Evolutionary conservation across 192 early-diverging fungal genomes (phyloP), one percentile per base, ranked within the genome.

Genomic region (Lobosporangium transversale): DNA sequence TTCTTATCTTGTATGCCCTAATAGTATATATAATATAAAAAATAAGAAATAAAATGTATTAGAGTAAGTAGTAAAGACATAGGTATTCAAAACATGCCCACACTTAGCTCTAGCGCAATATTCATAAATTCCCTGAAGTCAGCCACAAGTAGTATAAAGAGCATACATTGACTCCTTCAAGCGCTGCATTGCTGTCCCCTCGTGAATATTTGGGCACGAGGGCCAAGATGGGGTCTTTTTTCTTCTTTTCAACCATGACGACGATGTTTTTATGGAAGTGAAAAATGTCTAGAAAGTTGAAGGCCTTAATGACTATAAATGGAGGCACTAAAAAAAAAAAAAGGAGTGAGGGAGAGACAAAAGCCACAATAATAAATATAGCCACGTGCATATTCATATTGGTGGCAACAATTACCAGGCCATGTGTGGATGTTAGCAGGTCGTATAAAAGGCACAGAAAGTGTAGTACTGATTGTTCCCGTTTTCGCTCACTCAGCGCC

Each of bases 1-100:
- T 94, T 95, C 59, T 87, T 89, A 80, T 93, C 90, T 60, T 83
- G 64, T 30, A 88, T 68, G 76, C 84, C 83, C 86, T 88, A 60
- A 52, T 26, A 26, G 18, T 23, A 6, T 31, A 29, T 35, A 44
- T 44, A 17, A 10, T 36, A 24, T n/a, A n/a, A n/a, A n/a, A n/a
- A n/a, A n/a, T n/a, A n/a, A n/a, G 42, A 48, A 53, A 17, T 33
- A 15, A 14, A 4, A 21, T 42, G 40, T 42, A 42, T 42, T 17
- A 42, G 40, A 17, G 40, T 42, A 12, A 17, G 17, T 42, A 42
- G 9, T 42, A 17, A 42, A 42, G 9, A 42, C n/a, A n/a, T n/a
- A n/a, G n/a, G n/a, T n/a, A n/a, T n/a, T n/a, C n/a, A n/a, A n/a
- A n/a, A n/a, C n/a, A n/a, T n/a, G n/a, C n/a, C n/a, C n/a, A n/a